phyloP scores from a whole-genome alignment of 495 filamentous ascomycete species.

The Neurospora sp. region DNA sequence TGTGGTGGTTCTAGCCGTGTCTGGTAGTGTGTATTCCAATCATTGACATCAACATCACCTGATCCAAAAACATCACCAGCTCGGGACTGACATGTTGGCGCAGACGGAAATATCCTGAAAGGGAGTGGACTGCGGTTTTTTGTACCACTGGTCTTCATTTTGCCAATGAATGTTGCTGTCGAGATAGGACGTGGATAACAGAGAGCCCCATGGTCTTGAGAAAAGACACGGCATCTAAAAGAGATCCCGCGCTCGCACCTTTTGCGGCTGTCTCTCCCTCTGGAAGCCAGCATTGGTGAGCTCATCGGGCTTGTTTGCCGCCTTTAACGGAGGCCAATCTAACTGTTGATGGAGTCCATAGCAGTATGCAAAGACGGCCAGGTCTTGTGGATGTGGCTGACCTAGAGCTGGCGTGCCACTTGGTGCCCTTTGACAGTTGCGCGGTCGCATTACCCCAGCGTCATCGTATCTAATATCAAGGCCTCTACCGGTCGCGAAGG shows the following conservation, averaged over 20 bases:
- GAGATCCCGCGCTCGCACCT: not conserved
- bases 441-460: not conserved
- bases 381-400: not conserved
- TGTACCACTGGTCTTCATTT: not conserved
- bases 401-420: not conserved
- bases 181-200: not conserved
- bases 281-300: not conserved
- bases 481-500: conserved; percentile 1
- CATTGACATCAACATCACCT: not conserved
- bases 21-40: not conserved
- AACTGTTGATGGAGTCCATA: not conserved
- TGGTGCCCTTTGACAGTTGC: not conserved
- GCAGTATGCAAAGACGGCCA: not conserved
- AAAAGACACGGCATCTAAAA: not conserved
- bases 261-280: not conserved
- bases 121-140: not conserved
- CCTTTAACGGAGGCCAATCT: not conserved
- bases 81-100: not conserved
- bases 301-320: not conserved
- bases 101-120: not conserved
- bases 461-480: not conserved
- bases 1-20: not conserved
- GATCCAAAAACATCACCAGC: not conserved
- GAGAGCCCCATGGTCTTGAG: not conserved
- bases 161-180: not conserved